phyloP scores from a whole-genome alignment of 2,329 filamentous ascomycete species.

The Allantophomopsis lycopodina region DNA sequence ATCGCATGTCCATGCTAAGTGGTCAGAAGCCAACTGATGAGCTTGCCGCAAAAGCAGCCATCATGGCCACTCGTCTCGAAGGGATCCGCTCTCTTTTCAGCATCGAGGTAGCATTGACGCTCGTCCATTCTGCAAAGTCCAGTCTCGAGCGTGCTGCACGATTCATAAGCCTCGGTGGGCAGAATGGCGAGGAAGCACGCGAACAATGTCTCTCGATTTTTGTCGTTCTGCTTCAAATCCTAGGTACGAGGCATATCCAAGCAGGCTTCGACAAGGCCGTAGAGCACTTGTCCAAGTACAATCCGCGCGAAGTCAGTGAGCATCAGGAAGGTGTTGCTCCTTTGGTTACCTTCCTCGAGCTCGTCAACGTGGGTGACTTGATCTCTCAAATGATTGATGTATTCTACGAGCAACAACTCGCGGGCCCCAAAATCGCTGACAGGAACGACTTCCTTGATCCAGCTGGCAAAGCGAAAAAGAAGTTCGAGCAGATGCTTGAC shows the following conservation, averaged over 20 bases:
- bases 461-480: slow-evolving; percentile 89
- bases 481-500: slow-evolving; percentile 96
- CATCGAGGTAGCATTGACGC: slow-evolving; percentile 81
- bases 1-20: slow-evolving; percentile 24
- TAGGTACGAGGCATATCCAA: slow-evolving; percentile 80
- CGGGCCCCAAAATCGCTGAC: slow-evolving; percentile 69
- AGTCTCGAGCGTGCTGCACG: slow-evolving; percentile 75
- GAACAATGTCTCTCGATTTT: slow-evolving; percentile 89
- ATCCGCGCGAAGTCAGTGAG: slow-evolving; percentile 68
- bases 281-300: slow-evolving; percentile 79
- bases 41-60: slow-evolving; percentile 88
- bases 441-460: slow-evolving; percentile 90
- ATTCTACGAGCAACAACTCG: slow-evolving; percentile 92
- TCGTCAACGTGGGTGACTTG: slow-evolving; percentile 94
- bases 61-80: slow-evolving; percentile 90
- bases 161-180: slow-evolving; percentile 69
- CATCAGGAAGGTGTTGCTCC: slow-evolving; percentile 67
- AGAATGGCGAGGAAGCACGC: slow-evolving; percentile 68
- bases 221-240: slow-evolving; percentile 65
- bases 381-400: slow-evolving; percentile 99
- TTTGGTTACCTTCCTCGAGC: slow-evolving; percentile 86
- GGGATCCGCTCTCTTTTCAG: slow-evolving; percentile 93
- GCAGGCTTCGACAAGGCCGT: slow-evolving; percentile 91
- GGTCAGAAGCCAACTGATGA: slow-evolving; percentile 74
- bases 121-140: slow-evolving; percentile 80